Evolutionary conservation across 441 rosid species (phyloP), one percentile per base, ranked within the genome.

Genomic region (Populus hybrid): DNA sequence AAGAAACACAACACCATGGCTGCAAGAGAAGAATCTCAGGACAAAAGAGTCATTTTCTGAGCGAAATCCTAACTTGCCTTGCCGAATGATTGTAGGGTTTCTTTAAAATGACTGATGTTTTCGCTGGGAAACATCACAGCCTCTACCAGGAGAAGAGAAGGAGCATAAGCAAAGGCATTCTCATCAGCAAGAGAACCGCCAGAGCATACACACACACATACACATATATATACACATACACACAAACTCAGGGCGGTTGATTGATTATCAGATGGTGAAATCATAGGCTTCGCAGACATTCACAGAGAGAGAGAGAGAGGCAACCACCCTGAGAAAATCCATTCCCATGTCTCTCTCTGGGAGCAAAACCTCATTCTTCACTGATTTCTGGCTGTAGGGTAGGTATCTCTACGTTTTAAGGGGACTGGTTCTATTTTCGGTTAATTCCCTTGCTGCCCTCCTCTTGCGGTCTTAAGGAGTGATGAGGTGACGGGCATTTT

Each of bases 261-360:
- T n/a, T 36, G 2, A 36, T 3, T 9, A 35, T 30, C 32, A 4
- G 20, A 6, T 5, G 5, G 26, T 12, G 63, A 75, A 71, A 84
- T 81, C 82, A 84, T 34, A 10, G 79, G 77, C 82, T 79, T 42
- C 79, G 69, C 84, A 70, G 38, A 14, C 72, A 2, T 24, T 20
- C 75, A 57, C 61, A 69, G 46, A 70, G 64, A 1, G 61, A 21
- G 75, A 30, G 4, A 30, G 32, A 30, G 32, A 28, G 30, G 32
- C 32, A 30, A 30, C 32, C 4, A 30, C 32, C 32, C 32, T 30
- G 32, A 30, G 32, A 30, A 30, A 30, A 30, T 30, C 32, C 32
- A 30, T 30, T 30, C 21, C 35, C 69, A 21, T 30, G 32, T 30
- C 32, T 23, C 64, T 67, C 38, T n/a, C 73, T 7, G 71, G 40